Percentiles rank a stretch among this genome's conserved stretches.
Evolutionary conservation across 139 green algal species (phyloP).

Genomic region (Micromonas pusilla): DNA sequence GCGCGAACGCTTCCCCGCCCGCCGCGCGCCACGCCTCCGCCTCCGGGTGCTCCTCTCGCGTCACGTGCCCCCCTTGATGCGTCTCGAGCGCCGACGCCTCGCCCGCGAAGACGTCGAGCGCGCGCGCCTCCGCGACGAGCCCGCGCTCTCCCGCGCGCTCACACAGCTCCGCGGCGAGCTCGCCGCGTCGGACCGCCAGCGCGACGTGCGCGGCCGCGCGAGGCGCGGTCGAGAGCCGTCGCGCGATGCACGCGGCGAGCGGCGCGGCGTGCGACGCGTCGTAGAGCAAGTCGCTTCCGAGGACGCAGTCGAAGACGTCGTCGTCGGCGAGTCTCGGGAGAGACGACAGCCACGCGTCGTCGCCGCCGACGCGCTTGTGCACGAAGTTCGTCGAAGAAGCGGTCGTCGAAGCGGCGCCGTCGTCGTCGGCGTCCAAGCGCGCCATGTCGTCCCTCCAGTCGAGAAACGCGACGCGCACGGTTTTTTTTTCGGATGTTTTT

Average conservation of each 20-base stretch:
- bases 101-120: neutral
- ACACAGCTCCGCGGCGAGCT: too few species aligned
- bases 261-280: neutral
- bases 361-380: neutral
- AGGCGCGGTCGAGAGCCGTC: neutral
- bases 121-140: neutral
- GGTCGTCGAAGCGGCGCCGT: neutral
- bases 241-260: neutral
- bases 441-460: slow-evolving; percentile 13
- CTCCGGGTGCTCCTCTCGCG: neutral
- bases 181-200: neutral
- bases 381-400: neutral
- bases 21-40: neutral
- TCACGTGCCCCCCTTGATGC: neutral
- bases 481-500: too few species aligned
- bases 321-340: neutral
- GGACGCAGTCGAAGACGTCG: neutral
- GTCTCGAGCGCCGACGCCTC: neutral
- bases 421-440: neutral
- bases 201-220: neutral
- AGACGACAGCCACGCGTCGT: neutral
- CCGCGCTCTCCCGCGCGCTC: neutral
- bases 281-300: slow-evolving; percentile 15
- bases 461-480: neutral
- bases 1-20: neutral